phyloP scores from a whole-genome alignment of 768 basidiomycete genomes.

The Mrakia hoshinonis region DNA sequence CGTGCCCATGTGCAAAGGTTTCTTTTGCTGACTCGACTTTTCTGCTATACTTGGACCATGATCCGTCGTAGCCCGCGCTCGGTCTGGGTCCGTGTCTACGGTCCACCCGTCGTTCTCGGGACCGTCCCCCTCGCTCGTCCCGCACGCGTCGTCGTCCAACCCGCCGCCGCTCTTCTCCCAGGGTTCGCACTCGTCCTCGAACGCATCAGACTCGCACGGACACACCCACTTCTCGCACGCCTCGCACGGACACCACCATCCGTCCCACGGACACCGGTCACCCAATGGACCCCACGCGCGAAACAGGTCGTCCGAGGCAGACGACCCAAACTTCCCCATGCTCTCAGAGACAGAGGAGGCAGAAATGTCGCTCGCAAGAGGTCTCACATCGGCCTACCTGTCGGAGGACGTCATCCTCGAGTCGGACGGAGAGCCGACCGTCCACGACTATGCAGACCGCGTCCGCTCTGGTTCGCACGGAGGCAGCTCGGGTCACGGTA shows the following conservation, averaged over 20 bases:
- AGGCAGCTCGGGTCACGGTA: slow-evolving; percentile 20
- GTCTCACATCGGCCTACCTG: slow-evolving; percentile 38
- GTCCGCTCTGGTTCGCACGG: background rate
- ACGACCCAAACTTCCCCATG: slow-evolving; percentile 42
- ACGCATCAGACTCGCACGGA: background rate
- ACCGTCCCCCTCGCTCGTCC: background rate
- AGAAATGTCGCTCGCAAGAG: slow-evolving; percentile 31
- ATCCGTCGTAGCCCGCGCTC: slow-evolving; percentile 46
- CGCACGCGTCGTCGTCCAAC: slow-evolving; percentile 1
- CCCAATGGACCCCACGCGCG: slow-evolving; percentile 29
- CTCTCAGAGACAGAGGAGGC: slow-evolving; percentile 51
- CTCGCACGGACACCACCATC: background rate
- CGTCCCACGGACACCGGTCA: slow-evolving; percentile 1
- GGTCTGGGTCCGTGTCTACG: slow-evolving; percentile 31
- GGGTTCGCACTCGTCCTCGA: slow-evolving; percentile 5
- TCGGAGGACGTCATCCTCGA: slow-evolving; percentile 41
- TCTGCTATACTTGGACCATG: background rate
- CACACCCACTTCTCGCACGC: background rate
- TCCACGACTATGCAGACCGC: slow-evolving; percentile 51
- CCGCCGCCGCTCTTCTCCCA: slow-evolving; percentile 11
- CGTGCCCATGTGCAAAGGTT: too few relatives aligned
- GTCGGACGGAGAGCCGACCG: slow-evolving; percentile 39
- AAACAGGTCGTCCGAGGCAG: slow-evolving; percentile 40
- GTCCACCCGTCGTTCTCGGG: slow-evolving; percentile 4
- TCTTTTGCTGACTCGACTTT: too few relatives aligned